Percentiles rank a stretch among this genome's conserved stretches.
These are phyloP conservation scores for Sclerotinia borealis DNA, from an alignment of 2,329 filamentous ascomycete genomes.

Conservation along the genomic window DNA sequence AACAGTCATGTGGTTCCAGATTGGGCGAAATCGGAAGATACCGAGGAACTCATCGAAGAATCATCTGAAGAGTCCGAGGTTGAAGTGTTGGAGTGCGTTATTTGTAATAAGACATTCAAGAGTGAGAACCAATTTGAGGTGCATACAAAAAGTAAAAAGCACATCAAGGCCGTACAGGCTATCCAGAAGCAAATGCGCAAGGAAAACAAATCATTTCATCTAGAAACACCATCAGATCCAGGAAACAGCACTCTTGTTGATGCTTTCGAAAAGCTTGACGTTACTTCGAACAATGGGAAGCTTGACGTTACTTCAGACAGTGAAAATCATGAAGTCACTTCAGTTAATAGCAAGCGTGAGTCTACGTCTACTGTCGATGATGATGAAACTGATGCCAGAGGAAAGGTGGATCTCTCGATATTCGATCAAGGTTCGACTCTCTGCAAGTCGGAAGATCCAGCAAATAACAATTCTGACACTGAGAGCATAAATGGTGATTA, in stretches of 20 bases:
- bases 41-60: conserved; percentile 50
- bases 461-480: conserved; percentile 8
- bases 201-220: conserved; percentile 60
- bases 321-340: conserved; percentile 18
- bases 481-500: conserved; percentile 31
- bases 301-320: no score
- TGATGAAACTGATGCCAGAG: neutral
- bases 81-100: conserved; percentile 65
- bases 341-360: neutral
- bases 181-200: conserved; percentile 76
- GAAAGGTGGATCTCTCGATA: neutral
- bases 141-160: conserved; percentile 96
- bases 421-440: neutral
- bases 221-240: conserved; percentile 32
- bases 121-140: conserved; percentile 87
- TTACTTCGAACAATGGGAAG: neutral
- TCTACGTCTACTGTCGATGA: neutral
- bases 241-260: conserved; percentile 15
- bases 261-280: conserved; percentile 21
- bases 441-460: neutral
- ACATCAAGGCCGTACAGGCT: conserved; percentile 77
- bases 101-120: conserved; percentile 76
- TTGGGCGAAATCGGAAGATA: conserved; percentile 63
- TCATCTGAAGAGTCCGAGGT: conserved; percentile 45
- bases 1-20: conserved; percentile 59